These are phyloP conservation scores for Vitis hybrid DNA, from an alignment of 177 flowering plant species.

Conservation along the genomic window DNA sequence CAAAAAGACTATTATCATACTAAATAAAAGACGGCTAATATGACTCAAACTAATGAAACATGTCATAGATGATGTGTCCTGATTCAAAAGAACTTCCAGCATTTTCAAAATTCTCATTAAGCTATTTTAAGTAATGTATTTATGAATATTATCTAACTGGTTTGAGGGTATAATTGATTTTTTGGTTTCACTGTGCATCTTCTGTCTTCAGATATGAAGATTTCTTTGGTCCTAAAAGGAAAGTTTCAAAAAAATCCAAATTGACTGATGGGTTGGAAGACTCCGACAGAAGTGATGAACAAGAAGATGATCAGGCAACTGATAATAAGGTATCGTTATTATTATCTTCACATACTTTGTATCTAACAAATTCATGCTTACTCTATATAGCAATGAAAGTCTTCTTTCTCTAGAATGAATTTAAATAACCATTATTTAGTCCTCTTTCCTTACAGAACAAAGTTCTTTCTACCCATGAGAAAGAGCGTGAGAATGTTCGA, in stretches of 20 bases:
- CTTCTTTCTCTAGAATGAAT: neutral
- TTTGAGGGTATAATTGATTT: neutral
- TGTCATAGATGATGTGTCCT: too few relatives aligned
- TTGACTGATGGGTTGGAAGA: constrained; percentile 39
- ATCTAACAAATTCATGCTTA: too few relatives aligned
- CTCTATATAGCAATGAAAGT: too few relatives aligned
- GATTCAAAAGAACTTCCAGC: too few relatives aligned
- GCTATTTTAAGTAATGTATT: too few relatives aligned
- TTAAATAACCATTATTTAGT: neutral
- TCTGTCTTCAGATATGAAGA: constrained; percentile 62
- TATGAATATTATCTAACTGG: too few relatives aligned
- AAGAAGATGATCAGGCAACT: constrained; percentile 30
- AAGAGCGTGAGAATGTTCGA: constrained; percentile 45
- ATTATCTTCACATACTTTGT: neutral
- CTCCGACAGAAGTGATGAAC: constrained; percentile 31
- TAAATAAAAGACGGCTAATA: too few relatives aligned
- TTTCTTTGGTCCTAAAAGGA: constrained; percentile 59
- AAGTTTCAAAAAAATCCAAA: constrained; percentile 21
- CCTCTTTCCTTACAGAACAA: constrained; percentile 30
- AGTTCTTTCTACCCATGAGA: constrained; percentile 87
- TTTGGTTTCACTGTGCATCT: neutral
- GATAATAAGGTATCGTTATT: constrained; percentile 24
- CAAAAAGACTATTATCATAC: too few relatives aligned
- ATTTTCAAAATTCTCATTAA: too few relatives aligned
- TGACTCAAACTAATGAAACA: too few relatives aligned